phyloP scores from a whole-genome alignment of 257 asterid species.

The Nicotiana attenuata region DNA sequence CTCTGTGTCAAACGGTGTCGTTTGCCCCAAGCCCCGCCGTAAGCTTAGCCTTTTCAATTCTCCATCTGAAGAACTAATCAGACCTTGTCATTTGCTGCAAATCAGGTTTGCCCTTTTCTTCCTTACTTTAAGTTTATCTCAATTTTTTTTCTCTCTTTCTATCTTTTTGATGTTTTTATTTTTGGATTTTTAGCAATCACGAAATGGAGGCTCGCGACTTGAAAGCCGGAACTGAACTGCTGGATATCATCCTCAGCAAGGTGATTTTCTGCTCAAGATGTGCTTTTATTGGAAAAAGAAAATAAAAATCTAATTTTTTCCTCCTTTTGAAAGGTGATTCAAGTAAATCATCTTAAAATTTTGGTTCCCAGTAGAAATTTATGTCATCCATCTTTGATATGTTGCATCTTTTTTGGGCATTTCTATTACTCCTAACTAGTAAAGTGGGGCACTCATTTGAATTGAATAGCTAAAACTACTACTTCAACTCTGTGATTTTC shows the following conservation, averaged over 20 bases:
- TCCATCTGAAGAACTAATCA: conserved; percentile 21
- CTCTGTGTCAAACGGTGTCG: conserved; percentile 24
- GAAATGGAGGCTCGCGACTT: conserved; percentile 41
- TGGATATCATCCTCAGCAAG: conserved; percentile 51
- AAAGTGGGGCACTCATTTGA: not conserved
- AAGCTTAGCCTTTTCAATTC: conserved; percentile 22
- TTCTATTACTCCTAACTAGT: not conserved
- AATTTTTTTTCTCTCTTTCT: not conserved
- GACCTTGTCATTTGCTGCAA: conserved; percentile 19
- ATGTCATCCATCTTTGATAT: not conserved
- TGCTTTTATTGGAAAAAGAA: not conserved
- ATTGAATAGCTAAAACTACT: not conserved
- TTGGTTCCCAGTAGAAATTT: not conserved
- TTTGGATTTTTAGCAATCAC: conserved; percentile 22
- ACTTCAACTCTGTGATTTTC: not conserved
- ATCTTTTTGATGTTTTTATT: not conserved
- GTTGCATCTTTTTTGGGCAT: not conserved
- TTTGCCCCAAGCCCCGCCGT: conserved; percentile 56
- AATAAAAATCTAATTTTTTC: not conserved
- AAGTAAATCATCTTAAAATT: not conserved
- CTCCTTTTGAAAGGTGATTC: not conserved
- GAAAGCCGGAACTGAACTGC: conserved; percentile 44
- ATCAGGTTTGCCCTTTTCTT: conserved; percentile 16
- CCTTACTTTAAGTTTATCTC: not conserved
- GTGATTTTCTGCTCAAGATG: conserved; percentile 16